phyloP scores from a whole-genome alignment of 805 yeast genomes.

The Hanseniaspora hatyaiensis region DNA sequence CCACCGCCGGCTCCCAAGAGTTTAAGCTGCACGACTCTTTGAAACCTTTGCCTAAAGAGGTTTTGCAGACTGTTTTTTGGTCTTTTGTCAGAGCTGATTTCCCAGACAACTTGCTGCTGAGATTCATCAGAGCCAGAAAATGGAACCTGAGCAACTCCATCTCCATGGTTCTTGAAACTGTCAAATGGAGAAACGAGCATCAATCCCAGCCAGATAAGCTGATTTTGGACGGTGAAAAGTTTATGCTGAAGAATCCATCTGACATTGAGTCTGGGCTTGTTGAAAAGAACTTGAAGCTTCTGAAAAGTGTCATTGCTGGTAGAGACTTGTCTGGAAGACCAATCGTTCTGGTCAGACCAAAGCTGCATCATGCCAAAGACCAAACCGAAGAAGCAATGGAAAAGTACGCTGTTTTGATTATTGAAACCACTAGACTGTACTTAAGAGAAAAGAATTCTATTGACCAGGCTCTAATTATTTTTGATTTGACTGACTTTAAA shows the following conservation, averaged over 20 bases:
- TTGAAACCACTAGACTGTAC: slow-evolving; percentile 72
- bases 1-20: slow-evolving; percentile 29
- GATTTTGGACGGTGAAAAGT: slow-evolving; percentile 61
- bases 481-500: slow-evolving; percentile 77
- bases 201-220: slow-evolving; percentile 46
- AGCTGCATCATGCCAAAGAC: slow-evolving; percentile 56
- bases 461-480: slow-evolving; percentile 72
- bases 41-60: slow-evolving; percentile 41
- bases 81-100: slow-evolving; percentile 58
- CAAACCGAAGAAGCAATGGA: slow-evolving; percentile 64
- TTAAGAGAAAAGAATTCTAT: slow-evolving; percentile 48
- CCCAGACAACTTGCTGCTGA: slow-evolving; percentile 64
- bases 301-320: slow-evolving; percentile 68
- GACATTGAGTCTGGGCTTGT: slow-evolving; percentile 33
- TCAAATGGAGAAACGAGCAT: slow-evolving; percentile 61
- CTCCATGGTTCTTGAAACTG: slow-evolving; percentile 58
- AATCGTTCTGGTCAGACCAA: slow-evolving; percentile 67
- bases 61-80: slow-evolving; percentile 45
- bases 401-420: slow-evolving; percentile 57
- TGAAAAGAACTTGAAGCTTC: slow-evolving; percentile 35
- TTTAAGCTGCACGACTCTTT: slow-evolving; percentile 39
- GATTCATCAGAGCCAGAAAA: slow-evolving; percentile 79
- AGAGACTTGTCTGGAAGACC: slow-evolving; percentile 65
- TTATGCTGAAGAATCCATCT: slow-evolving; percentile 34
- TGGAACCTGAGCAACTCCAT: slow-evolving; percentile 62